phyloP scores from a whole-genome alignment of 495 filamentous ascomycete genomes.

The Penicillium simplicissimum region DNA sequence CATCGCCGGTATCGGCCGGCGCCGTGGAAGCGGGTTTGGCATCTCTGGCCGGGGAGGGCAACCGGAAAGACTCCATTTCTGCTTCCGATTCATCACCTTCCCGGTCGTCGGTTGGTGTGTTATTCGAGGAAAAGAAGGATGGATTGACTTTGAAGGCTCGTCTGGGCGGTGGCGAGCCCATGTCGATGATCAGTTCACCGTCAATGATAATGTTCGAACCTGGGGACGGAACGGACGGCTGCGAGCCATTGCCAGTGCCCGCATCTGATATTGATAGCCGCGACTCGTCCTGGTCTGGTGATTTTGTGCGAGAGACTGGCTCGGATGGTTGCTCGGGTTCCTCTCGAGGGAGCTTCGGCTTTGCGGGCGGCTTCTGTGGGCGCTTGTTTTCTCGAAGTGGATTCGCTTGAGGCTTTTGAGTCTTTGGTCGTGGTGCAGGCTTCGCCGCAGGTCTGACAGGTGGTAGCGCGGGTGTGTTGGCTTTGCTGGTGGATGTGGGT shows the following conservation, averaged over 20 bases:
- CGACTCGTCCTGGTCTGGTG: constrained; percentile 24
- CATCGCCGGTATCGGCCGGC: constrained; percentile 19
- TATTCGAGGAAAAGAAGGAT: constrained; percentile 45
- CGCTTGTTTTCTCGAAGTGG: constrained; percentile 38
- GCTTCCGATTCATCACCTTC: constrained; percentile 35
- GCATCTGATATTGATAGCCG: constrained; percentile 37
- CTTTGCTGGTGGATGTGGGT: constrained; percentile 34
- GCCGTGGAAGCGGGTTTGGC: constrained; percentile 8
- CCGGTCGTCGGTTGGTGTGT: constrained; percentile 35
- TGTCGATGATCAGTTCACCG: constrained; percentile 52
- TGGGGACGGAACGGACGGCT: constrained; percentile 39
- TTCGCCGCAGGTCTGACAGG: constrained; percentile 32
- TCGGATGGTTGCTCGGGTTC: constrained; percentile 16
- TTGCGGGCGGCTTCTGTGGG: constrained; percentile 20
- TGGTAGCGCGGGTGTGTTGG: constrained; percentile 34
- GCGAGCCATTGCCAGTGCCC: constrained; percentile 36
- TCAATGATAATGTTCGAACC: constrained; percentile 50
- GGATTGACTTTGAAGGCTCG: constrained; percentile 43
- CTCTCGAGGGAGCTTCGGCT: constrained; percentile 17
- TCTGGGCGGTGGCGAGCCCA: constrained; percentile 48
- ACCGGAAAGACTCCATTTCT: constrained; percentile 42
- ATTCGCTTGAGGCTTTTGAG: constrained; percentile 39
- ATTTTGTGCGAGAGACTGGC: constrained; percentile 18
- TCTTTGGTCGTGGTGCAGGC: constrained; percentile 33
- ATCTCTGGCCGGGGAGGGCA: constrained; percentile 41